Evolutionary conservation across 768 basidiomycete species (phyloP), one percentile per base, ranked within the genome.

Genomic region (Mycena olivaceomarginata): DNA sequence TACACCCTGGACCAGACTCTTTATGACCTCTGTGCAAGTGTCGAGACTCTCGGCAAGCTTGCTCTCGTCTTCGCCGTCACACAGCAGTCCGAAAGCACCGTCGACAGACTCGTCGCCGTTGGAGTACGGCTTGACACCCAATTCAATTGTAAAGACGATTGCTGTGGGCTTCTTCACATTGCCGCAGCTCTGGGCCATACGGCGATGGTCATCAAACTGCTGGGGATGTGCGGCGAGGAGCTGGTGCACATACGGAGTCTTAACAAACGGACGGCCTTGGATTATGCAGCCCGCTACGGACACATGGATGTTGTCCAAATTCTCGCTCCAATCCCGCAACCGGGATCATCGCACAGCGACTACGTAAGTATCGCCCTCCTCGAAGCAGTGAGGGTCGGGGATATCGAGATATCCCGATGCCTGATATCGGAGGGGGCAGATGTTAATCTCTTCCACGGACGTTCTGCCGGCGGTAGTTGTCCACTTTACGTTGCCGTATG

Each of bases 41-140:
- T 51, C 51, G 67, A 73, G 62, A n/a, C 18, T 31, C 43, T 65
- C 64, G 72, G 72, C 20, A 48, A 10, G 22, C 64, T 51, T 8
- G 40, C 72, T 57, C 37, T 73, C 20, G 51, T 73, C 37, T 67
- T 56, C 31, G 48, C 48, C 11, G 48, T 66, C 12, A 13, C 41
- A 53, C 64, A 65, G 15, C 6, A 57, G 22, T n/a, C 43, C 9
- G 72, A 73, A 53, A 53, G 11, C 64, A 16, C 64, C 9, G 7
- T 73, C 39, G 72, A 65, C 18, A 53, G 20, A 41, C 64, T 73
- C 7, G 64, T 53, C 2, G 72, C 62, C 16, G 51, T 18, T 6
- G 72, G 72, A 41, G 10, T 66, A 12, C 18, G 31, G 13, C 39
- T 66, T 11, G 72, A 73, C 41, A 8, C n/a, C 13, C 64, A 73